Conservation (phyloP, 257 asterid species). For the Forsythia viridissima region DNA sequence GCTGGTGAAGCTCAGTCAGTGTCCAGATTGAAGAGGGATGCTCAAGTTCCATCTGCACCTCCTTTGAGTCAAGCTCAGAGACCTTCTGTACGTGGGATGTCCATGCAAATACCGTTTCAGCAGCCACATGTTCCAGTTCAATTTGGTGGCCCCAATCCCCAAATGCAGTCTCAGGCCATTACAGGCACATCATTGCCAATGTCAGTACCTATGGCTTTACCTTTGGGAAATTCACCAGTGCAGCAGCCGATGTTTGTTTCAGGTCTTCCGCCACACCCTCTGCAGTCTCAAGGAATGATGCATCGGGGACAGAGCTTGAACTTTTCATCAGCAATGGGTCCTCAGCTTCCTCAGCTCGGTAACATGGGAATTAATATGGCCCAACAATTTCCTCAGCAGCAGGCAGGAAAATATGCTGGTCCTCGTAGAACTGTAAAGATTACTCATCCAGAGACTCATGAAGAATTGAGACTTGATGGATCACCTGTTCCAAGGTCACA, state of each 20-base stretch:
- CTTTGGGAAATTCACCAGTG: conserved; percentile 66
- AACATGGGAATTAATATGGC: conserved; percentile 64
- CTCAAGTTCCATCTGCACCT: conserved; percentile 52
- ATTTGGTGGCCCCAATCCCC: conserved; percentile 83
- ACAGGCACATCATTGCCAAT: conserved; percentile 59
- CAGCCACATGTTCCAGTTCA: conserved; percentile 67
- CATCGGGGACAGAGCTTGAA: conserved; percentile 71
- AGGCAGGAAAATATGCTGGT: conserved; percentile 42
- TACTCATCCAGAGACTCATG: conserved; percentile 87
- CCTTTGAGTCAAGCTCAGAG: conserved; percentile 59
- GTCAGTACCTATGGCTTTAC: conserved; percentile 63
- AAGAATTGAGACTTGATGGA: conserved; percentile 84
- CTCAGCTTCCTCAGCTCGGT: conserved; percentile 74
- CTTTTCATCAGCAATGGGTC: conserved; percentile 68
- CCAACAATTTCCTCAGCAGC: conserved; percentile 76
- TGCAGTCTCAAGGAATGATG: conserved; percentile 85
- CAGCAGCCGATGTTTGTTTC: conserved; percentile 73
- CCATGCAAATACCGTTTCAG: conserved; percentile 65
- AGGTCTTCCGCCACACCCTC: conserved; percentile 73
- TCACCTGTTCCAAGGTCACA: conserved; percentile 60
- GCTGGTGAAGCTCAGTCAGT: conserved; percentile 48
- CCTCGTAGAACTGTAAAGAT: conserved; percentile 81
- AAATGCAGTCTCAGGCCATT: conserved; percentile 72
- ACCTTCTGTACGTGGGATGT: conserved; percentile 58
- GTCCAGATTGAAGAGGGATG: conserved; percentile 62